Conservation (phyloP, 176 grass and related monocot genomes). For the Triticum urartu region DNA sequence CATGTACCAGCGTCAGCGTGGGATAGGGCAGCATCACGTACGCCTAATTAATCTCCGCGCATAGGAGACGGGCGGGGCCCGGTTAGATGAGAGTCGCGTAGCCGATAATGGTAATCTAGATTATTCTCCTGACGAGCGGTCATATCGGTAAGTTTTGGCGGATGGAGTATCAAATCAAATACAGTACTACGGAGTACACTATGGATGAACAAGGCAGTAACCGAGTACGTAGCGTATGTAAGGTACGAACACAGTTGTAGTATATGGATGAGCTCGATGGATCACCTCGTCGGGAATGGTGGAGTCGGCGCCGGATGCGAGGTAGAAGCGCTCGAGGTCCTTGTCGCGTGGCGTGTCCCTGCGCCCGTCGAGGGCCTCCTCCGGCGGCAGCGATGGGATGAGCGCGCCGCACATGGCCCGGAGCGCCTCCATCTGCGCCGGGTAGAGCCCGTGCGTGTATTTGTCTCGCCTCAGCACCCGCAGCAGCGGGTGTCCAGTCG, state of each 20-base stretch:
- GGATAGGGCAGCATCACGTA: background rate
- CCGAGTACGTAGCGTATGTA: background rate
- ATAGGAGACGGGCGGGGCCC: background rate
- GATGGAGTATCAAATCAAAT: too few species aligned
- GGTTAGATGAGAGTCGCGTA: background rate
- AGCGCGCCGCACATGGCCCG: conserved; percentile 70
- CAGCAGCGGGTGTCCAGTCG: conserved; percentile 50
- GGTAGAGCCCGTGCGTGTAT: conserved; percentile 61
- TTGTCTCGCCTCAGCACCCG: conserved; percentile 32
- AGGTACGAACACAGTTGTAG: background rate
- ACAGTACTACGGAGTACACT: too few species aligned
- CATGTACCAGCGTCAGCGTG: background rate
- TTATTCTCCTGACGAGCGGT: background rate
- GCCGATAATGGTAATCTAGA: background rate
- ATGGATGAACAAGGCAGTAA: background rate
- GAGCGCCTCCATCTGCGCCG: conserved; percentile 55
- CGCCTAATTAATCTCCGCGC: too few species aligned
- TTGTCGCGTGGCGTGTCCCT: conserved; percentile 13
- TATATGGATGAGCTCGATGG: background rate
- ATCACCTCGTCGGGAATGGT: conserved; percentile 61
- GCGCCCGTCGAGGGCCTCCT: conserved; percentile 22
- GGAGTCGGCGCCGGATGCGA: conserved; percentile 53
- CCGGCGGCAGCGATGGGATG: conserved; percentile 55
- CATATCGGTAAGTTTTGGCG: too few species aligned
- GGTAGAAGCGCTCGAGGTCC: conserved; percentile 57